Base-by-base conservation (phyloP, 805 yeast genomes). In the Grigorovia jiainica region DNA sequence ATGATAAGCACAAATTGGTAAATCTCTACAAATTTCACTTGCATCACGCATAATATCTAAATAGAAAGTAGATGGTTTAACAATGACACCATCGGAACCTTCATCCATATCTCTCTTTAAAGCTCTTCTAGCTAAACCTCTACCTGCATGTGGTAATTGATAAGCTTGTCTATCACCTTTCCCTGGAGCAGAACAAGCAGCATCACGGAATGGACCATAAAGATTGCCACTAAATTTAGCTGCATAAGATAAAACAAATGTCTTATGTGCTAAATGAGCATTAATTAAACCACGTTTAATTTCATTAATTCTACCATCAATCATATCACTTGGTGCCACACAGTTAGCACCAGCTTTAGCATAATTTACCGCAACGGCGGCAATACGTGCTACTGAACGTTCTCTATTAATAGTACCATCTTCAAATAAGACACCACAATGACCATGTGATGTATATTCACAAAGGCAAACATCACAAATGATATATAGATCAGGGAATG, bases 131-230 rank as follows among this genome's bases (percentile, higher is more conserved):
- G 97, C 98, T 43, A 92, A 71, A 0, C 98, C 98, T 38, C 84
- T 75, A 20, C 95, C 96, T 16, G 87, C 94, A 3, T 89, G 74
- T 8, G 98, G 98, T 45, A 92, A 72, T 67, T 92, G 98, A 64
- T 92, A 92, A 49, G 86, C 76, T 60, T 80, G 84, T 60, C 98
- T 77, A 63, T 92, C 97, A 42, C 98, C 98, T 45, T 76, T 72
- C 17, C 85, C 73, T 8, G 98, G 97, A 4, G 80, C 71, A 40
- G 95, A 82, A 30, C 94, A 92, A 3, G 97, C 98, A 36, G 97
- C 97, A 54, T 92, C 98, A 61, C 98, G 75, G 71, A 92, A 92
- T 4, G 98, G 98, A 1, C 98, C 98, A 60, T 92, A 92, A 38
- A 92, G 68, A 48, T 78, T 76, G 29, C 97, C 97, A 45, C 85